Base-by-base conservation (phyloP, 805 yeast species). In the Pichia phayaonensis region DNA sequence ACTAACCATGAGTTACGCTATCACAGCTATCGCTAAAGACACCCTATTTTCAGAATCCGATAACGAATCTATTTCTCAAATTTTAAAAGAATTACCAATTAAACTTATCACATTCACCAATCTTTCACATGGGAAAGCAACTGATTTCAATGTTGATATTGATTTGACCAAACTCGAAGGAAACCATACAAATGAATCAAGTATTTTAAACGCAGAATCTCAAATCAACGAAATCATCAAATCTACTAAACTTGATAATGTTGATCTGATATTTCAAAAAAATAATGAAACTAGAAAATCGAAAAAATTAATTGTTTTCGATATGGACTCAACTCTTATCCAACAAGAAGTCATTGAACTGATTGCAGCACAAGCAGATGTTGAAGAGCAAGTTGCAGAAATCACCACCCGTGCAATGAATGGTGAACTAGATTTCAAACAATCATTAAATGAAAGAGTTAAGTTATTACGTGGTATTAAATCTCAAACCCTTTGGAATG, bases 361-460 rank as follows among this genome's bases (percentile, higher is more conserved):
- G 62, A 92, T 94, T 57, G 99, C 99, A 2, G 89, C 89, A 0
- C 84, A 87, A 60, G 98, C 97, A n/a, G 76, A 79, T 57, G 95
- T 94, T 34, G 97, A 94, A 62, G 81, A 76, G 7, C 74, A 88
- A 64, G 99, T 94, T 8, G 86, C 92, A 6, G 85, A 76, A 29
- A 90, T 94, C 59, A 94, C 99, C 2, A 88, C 85, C 40, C 75
- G 88, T 24, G 98, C 99, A 21, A 94, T 94, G 99, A 90, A 92
- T 60, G 97, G 97, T 26, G 96, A 92, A 63, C 72, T 94, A 20
- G 98, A 94, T 64, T 94, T 94, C 73, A 81, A 79, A 54, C 87
- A 86, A 57, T 87, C 96, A 0, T 71, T 94, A 45, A 72, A 73
- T 1, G 80, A 80, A 63, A 77, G 99, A 50, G 97, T 89, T 10